phyloP scores from a whole-genome alignment of 148 eudicot genomes.

The Rheum nobile region DNA sequence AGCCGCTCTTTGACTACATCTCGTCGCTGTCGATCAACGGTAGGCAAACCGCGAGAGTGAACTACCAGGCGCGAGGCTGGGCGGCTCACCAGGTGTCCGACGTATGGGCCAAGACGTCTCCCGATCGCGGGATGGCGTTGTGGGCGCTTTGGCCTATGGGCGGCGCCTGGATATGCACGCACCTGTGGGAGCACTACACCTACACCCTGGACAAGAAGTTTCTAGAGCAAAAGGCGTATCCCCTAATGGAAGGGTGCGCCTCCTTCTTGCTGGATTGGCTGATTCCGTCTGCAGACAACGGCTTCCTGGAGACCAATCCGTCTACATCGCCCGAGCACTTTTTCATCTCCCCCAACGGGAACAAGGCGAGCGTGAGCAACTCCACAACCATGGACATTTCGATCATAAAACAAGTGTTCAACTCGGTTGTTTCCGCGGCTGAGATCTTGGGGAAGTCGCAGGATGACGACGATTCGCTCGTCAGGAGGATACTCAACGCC shows the following conservation, averaged over 20 bases:
- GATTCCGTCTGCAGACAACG: conserved; percentile 33
- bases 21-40: conserved; percentile 55
- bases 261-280: conserved; percentile 76
- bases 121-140: conserved; percentile 49
- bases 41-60: conserved; percentile 50
- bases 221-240: conserved; percentile 48
- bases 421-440: conserved; percentile 45
- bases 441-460: conserved; percentile 47
- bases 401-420: conserved; percentile 57
- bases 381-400: conserved; percentile 81
- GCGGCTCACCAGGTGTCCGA: conserved; percentile 69
- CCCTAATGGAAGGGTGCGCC: conserved; percentile 56
- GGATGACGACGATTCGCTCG: conserved; percentile 21
- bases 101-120: conserved; percentile 80
- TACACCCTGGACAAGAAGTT: conserved; percentile 69
- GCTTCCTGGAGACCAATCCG: conserved; percentile 67
- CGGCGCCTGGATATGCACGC: conserved; percentile 88
- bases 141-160: conserved; percentile 97
- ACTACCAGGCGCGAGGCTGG: conserved; percentile 73
- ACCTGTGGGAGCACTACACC: conserved; percentile 79
- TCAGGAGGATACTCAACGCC: conserved; percentile 42
- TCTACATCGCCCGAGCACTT: conserved; percentile 81
- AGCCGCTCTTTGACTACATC: conserved; percentile 56
- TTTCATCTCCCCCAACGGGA: conserved; percentile 61
- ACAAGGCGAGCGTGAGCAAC: conserved; percentile 74